A percentile compares a stretch with the other conserved stretches of the same genome.
Conservation (phyloP, 495 filamentous ascomycete species). For the Penicillium cosmopolitanum region DNA sequence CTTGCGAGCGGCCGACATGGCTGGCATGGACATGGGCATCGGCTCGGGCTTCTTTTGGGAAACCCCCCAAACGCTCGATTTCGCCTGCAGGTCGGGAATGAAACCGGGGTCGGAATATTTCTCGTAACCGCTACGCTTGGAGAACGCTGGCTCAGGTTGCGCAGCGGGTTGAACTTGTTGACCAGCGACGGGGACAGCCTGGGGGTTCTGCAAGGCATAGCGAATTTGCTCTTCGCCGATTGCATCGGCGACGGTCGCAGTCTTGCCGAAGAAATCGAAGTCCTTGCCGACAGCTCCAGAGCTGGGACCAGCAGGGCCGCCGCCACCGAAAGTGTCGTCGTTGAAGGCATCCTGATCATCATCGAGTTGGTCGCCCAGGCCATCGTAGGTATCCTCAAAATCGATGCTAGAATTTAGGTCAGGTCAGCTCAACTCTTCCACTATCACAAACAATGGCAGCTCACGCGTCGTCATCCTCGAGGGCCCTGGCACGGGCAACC, state of each 20-base stretch:
- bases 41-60: constrained; percentile 59
- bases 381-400: constrained; percentile 98
- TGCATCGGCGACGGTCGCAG: constrained; percentile 79
- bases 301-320: constrained; percentile 24
- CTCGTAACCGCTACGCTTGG: constrained; percentile 80
- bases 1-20: constrained; percentile 47
- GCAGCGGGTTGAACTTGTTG: constrained; percentile 25
- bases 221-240: constrained; percentile 89
- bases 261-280: constrained; percentile 95
- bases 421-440: constrained; percentile 1
- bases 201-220: constrained; percentile 68
- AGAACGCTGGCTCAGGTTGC: constrained; percentile 36
- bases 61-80: constrained; percentile 90
- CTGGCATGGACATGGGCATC: constrained; percentile 14
- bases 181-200: constrained; percentile 41
- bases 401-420: constrained; percentile 61
- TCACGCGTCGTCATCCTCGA: constrained; percentile 74
- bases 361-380: constrained; percentile 86
- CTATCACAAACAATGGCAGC: constrained; percentile 35
- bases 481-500: constrained; percentile 57
- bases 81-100: constrained; percentile 85
- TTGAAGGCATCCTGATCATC: constrained; percentile 96
- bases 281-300: constrained; percentile 73
- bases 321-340: constrained; percentile 92
- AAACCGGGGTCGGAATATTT: constrained; percentile 76